A percentile compares a stretch with the other conserved stretches of the same genome.
Conservation (phyloP, 2,329 filamentous ascomycete species). For the Aspergillus luchuensis region DNA sequence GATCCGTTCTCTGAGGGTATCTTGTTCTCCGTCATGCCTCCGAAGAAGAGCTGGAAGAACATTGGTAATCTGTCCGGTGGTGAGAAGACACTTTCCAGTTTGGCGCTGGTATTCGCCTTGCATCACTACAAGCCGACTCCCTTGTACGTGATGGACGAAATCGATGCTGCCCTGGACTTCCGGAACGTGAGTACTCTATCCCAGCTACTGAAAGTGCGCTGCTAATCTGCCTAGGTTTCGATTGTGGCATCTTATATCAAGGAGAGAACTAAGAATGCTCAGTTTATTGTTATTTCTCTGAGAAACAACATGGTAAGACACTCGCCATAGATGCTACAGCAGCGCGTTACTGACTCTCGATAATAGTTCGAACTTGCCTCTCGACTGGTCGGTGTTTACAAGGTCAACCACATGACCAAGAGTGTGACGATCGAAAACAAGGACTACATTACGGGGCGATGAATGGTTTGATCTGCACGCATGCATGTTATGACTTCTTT, state of each 20-base stretch:
- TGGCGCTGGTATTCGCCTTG: slow-evolving; percentile 95
- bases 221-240: slow-evolving; percentile 65
- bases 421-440: slow-evolving; percentile 85
- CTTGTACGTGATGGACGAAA: slow-evolving; percentile 99
- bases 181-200: slow-evolving; percentile 72
- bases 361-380: slow-evolving; percentile 87
- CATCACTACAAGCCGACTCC: slow-evolving; percentile 98
- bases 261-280: slow-evolving; percentile 97
- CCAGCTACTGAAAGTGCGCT: not conserved
- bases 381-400: slow-evolving; percentile 94
- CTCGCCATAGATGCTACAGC: not conserved
- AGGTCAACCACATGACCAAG: slow-evolving; percentile 98
- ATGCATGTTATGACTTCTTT: slow-evolving; percentile 5
- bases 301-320: slow-evolving; percentile 83
- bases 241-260: slow-evolving; percentile 99
- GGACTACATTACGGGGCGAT: slow-evolving; percentile 64
- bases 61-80: slow-evolving; percentile 94
- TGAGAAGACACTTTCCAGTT: slow-evolving; percentile 91
- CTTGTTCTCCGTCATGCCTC: slow-evolving; percentile 96
- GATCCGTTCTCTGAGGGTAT: slow-evolving; percentile 98
- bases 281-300: slow-evolving; percentile 97
- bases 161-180: slow-evolving; percentile 97
- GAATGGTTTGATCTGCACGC: slow-evolving; percentile 16
- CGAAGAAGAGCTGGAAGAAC: slow-evolving; percentile 99
- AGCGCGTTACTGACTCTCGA: slow-evolving; percentile 9